Base-by-base conservation (phyloP, 192 early-diverging fungal species). In the Chytriomyces sp. region DNA sequence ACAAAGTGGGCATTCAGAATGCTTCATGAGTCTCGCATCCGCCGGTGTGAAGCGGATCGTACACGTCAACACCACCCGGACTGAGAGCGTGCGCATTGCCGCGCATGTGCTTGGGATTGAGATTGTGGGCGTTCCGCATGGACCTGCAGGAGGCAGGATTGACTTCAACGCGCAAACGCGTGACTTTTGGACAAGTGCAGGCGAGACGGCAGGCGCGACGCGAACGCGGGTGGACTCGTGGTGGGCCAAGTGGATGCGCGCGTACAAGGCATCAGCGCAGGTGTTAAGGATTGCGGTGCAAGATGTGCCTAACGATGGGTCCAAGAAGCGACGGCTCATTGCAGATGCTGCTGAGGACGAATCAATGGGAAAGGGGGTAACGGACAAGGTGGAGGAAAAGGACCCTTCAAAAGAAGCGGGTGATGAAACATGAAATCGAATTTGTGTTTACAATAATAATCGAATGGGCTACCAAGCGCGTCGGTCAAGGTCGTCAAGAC, bases 181-280 rank as follows among this genome's bases (percentile, higher is more conserved):
- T 10, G 31, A 61, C n/a, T 61, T 61, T 36, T 61, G 59, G 59
- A 5, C 14, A 5, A 25, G 25, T 12, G n/a, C 39, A 26, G 14
- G 39, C 5, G 62, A 64, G 31, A 64, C 62, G 62, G 62, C 62
- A 28, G 62, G 49, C 5, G 28, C 22, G 12, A 64, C 62, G 36
- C 34, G 62, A 4, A 5, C 39, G 62, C 39, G 62, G 10, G 62
- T 64, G 12, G 62, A 64, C 28, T 7, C 38, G 62, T 64, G 62
- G 62, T 64, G 62, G 62, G 39, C 6, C 4, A 12, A 31, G 39
- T 64, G 62, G 62, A 64, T 49, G 39, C n/a, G 28, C 6, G 14
- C 6, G 8, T 28, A 41, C 39, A 8, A 41, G 62, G 19, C 5
- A 2, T 37, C 62, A 0, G 62, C 62, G 4, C 5, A 12, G 19